phyloP scores from a whole-genome alignment of 371 early-diverging fungal genomes.

The Coemansia sp. region DNA sequence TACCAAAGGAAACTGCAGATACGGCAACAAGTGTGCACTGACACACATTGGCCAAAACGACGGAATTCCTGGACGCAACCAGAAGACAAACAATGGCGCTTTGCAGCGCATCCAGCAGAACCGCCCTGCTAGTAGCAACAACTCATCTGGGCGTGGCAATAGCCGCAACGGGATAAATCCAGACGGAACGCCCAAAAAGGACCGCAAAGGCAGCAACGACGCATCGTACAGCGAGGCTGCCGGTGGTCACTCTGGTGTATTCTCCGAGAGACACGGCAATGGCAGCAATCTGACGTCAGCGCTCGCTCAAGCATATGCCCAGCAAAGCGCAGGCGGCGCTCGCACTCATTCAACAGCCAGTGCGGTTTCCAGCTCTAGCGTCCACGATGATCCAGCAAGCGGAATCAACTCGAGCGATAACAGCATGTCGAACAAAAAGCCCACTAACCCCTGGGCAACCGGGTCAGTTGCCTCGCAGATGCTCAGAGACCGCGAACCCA shows the following conservation, averaged over 20 bases:
- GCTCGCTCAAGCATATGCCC: conserved; percentile 1
- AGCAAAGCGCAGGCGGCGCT: conserved; percentile 2
- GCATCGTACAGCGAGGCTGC: conserved; percentile 26
- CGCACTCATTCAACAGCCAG: conserved; percentile 4
- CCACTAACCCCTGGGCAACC: conserved; percentile 12
- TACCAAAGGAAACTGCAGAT: conserved; percentile 79
- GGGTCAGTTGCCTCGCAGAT: conserved; percentile 10
- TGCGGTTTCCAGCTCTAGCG: conserved; percentile 11
- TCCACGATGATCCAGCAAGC: conserved; percentile 9
- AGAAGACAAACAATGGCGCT: conserved; percentile 7
- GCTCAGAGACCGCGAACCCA: conserved; percentile 6
- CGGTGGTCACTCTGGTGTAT: conserved; percentile 1
- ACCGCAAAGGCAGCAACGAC: conserved; percentile 6
- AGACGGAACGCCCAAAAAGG: conserved; percentile 18
- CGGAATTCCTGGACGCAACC: background rate
- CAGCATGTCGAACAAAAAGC: background rate
- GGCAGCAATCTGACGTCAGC: conserved; percentile 2
- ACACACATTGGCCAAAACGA: conserved; percentile 53
- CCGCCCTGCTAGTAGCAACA: conserved; percentile 1
- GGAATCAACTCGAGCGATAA: conserved; percentile 17
- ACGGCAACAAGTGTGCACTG: conserved; percentile 76
- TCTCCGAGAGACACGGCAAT: background rate
- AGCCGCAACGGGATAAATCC: conserved; percentile 3
- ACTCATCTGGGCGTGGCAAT: background rate
- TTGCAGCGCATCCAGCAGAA: conserved; percentile 2